Conservation (phyloP, 768 basidiomycete species). For the Pisolithus tinctorius region DNA sequence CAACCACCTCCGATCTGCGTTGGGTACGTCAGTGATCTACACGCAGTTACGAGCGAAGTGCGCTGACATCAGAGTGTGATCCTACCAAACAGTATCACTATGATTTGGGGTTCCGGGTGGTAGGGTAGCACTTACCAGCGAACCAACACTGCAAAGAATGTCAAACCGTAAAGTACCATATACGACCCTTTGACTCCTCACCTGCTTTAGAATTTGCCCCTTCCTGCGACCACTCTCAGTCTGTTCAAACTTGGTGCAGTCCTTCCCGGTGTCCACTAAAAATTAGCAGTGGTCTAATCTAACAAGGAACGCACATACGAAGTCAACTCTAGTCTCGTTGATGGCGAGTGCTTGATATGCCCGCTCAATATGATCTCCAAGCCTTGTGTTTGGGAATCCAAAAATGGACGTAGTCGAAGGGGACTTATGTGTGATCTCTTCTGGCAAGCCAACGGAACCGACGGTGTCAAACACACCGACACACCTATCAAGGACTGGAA, state of each 20-base stretch:
- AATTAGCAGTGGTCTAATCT: background rate
- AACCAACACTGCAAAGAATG: constrained; percentile 58
- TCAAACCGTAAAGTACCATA: background rate
- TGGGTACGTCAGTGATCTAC: background rate
- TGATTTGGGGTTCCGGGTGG: background rate
- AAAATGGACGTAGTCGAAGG: constrained; percentile 45
- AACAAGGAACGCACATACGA: constrained; percentile 37
- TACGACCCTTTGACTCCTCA: constrained; percentile 16
- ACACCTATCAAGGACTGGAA: constrained; percentile 34
- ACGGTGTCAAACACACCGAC: constrained; percentile 76
- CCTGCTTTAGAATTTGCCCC: constrained; percentile 59
- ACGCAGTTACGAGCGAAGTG: background rate
- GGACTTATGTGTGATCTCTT: constrained; percentile 46
- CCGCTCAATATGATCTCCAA: constrained; percentile 57
- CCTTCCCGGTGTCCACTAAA: constrained; percentile 28
- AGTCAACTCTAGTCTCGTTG: constrained; percentile 61
- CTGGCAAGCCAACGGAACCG: constrained; percentile 64
- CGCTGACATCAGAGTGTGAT: constrained; percentile 20
- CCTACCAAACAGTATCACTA: constrained; percentile 15
- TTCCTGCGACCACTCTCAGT: constrained; percentile 44
- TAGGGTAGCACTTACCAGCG: constrained; percentile 36
- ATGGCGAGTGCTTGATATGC: constrained; percentile 69
- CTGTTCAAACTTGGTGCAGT: constrained; percentile 59
- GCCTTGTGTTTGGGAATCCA: constrained; percentile 53
- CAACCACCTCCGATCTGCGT: constrained; percentile 66